Evolutionary conservation across 257 asterid genomes (phyloP).

Genomic region (Verbascum thapsus): DNA sequence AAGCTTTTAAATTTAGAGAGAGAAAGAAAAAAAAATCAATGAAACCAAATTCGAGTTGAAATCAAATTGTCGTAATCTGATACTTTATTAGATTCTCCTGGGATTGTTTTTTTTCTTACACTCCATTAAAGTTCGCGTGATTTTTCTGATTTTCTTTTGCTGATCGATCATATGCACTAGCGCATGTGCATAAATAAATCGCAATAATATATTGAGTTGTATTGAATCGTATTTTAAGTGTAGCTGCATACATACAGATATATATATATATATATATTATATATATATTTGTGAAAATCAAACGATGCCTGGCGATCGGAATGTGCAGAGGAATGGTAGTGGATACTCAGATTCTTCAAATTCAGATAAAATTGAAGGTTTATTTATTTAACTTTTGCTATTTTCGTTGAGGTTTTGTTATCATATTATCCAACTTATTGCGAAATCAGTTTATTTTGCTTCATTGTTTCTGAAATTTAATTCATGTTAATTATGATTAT

Average conservation of each 20-base stretch:
- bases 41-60: conserved; percentile 33
- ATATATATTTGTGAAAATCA: no score
- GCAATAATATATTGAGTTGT: conserved; percentile 23
- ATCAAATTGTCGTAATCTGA: no score
- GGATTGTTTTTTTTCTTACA: neutral
- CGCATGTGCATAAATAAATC: conserved; percentile 31
- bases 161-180: conserved; percentile 39
- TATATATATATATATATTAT: conserved; percentile 22
- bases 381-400: conserved; percentile 9
- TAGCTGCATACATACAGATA: no score
- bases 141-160: conserved; percentile 35
- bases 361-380: conserved; percentile 45
- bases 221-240: conserved; percentile 30
- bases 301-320: conserved; percentile 59
- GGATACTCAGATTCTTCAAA: conserved; percentile 9
- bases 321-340: conserved; percentile 44
- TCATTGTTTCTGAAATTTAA: conserved; percentile 7
- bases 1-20: conserved; percentile 37
- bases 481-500: conserved; percentile 22
- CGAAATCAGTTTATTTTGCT: neutral
- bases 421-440: neutral
- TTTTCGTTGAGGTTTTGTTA: no score
- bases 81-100: conserved; percentile 10
- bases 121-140: conserved; percentile 41
- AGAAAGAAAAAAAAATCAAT: no score